Percentiles rank a stretch among this genome's conserved stretches.
Evolutionary conservation across 1,139 yeast genomes (phyloP).

Genomic region (Saccharomyces uvarum): DNA sequence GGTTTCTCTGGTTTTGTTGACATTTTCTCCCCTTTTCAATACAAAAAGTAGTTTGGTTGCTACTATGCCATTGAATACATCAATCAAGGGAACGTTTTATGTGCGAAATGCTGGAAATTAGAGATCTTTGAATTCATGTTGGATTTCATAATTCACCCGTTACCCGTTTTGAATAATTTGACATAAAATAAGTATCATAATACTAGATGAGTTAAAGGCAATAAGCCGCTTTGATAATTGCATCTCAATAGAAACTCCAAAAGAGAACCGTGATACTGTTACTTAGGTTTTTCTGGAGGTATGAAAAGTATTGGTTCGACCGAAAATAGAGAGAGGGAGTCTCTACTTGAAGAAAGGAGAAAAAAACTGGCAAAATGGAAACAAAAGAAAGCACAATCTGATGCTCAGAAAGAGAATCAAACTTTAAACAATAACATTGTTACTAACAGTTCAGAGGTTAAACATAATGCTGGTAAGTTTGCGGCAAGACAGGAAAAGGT

Average conservation of each 20-base stretch:
- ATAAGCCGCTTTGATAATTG: not conserved
- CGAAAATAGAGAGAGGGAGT: not conserved
- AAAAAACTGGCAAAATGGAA: conserved; percentile 36
- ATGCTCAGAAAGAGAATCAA: conserved; percentile 15
- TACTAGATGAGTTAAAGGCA: not conserved
- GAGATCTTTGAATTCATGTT: not conserved
- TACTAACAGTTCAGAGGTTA: conserved; percentile 14
- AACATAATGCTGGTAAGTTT: conserved; percentile 3
- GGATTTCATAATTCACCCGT: not conserved
- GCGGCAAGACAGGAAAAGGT: conserved; percentile 29
- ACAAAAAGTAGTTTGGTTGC: not conserved
- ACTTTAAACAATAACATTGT: conserved; percentile 2
- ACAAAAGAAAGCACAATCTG: conserved; percentile 29
- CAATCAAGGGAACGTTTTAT: not conserved
- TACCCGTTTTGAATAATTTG: not conserved
- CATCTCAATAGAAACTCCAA: not conserved
- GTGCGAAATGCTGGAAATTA: not conserved
- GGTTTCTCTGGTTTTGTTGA: conserved; percentile 28
- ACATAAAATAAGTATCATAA: not conserved
- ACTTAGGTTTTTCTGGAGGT: not conserved
- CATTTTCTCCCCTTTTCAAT: conserved; percentile 5
- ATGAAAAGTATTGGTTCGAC: not conserved
- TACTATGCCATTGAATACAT: not conserved
- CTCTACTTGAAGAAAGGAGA: conserved; percentile 26
- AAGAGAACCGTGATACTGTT: not conserved